Percentiles rank a stretch among this genome's conserved stretches.
These are phyloP conservation scores for Umbilicus rupestris DNA, from an alignment of 164 flowering plant genomes.

Conservation along the genomic window DNA sequence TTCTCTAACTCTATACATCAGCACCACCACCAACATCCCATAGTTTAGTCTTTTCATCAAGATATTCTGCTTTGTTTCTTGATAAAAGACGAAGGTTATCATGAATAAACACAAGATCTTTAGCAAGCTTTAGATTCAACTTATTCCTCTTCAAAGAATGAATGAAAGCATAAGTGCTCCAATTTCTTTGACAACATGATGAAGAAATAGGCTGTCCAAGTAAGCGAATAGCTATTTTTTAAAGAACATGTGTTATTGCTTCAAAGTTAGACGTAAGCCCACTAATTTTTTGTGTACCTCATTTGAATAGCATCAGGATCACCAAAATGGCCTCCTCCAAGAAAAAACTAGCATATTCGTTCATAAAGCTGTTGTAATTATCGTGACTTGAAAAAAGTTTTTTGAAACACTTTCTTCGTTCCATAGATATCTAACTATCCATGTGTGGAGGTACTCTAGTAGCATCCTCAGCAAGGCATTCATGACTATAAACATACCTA, in stretches of 20 bases:
- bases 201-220: conserved; percentile 5
- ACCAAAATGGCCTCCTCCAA: too few relatives aligned
- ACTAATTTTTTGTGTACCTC: neutral
- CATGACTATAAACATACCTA: too few relatives aligned
- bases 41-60: neutral
- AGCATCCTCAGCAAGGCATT: too few relatives aligned
- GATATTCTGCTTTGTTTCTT: neutral
- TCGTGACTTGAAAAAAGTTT: too few relatives aligned
- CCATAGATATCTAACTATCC: too few relatives aligned
- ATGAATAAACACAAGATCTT: conserved; percentile 1
- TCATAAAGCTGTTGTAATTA: too few relatives aligned
- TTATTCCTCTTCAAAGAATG: neutral
- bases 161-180: conserved; percentile 9
- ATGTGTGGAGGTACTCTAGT: too few relatives aligned
- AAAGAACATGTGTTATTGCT: neutral
- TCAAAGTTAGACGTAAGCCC: neutral
- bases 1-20: too few relatives aligned
- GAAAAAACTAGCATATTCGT: too few relatives aligned
- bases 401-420: too few relatives aligned
- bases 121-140: neutral
- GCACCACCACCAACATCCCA: conserved; percentile 8
- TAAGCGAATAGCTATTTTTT: neutral
- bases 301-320: neutral
- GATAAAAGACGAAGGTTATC: neutral
- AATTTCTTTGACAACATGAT: conserved; percentile 10